Percentiles rank a stretch among this genome's conserved stretches.
Conservation (phyloP, 2,329 filamentous ascomycete species). For the Coniochaeta sp. region DNA sequence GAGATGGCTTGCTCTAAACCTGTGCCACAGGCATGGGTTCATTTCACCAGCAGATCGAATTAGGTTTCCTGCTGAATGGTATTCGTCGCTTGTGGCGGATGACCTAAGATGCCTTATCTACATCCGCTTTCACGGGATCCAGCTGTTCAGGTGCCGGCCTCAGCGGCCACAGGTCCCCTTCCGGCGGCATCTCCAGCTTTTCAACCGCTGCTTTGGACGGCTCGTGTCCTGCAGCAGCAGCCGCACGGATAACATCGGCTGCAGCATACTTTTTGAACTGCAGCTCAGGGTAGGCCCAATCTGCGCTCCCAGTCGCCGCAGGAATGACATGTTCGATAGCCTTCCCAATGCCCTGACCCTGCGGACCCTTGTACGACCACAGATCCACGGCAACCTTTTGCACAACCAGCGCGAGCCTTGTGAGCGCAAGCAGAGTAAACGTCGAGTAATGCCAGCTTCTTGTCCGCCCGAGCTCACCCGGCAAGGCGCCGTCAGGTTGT, state of each 20-base stretch:
- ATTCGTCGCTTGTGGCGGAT: no score
- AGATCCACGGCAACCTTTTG: slow-evolving; percentile 15
- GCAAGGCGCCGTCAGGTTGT: slow-evolving; percentile 15
- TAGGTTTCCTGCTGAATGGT: no score
- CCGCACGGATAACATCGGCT: slow-evolving; percentile 17
- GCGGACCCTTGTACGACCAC: slow-evolving; percentile 13
- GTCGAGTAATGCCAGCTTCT: slow-evolving; percentile 21
- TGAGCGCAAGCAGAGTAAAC: slow-evolving; percentile 16
- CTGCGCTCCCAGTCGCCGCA: slow-evolving; percentile 11
- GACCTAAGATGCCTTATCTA: background rate
- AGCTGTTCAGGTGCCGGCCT: slow-evolving; percentile 19
- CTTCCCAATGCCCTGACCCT: slow-evolving; percentile 14
- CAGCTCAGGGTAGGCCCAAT: slow-evolving; percentile 16
- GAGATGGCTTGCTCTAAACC: no score
- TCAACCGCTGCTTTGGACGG: slow-evolving; percentile 9
- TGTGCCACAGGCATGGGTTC: no score
- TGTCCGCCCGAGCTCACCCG: slow-evolving; percentile 18
- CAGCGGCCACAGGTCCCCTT: slow-evolving; percentile 17
- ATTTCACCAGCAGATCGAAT: no score
- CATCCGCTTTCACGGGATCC: slow-evolving; percentile 10
- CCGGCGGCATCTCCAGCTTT: slow-evolving; percentile 13
- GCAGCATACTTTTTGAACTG: slow-evolving; percentile 16
- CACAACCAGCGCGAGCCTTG: slow-evolving; percentile 12
- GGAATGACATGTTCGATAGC: slow-evolving; percentile 18
- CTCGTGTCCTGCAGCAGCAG: slow-evolving; percentile 14